Base-by-base conservation (phyloP, 2,329 filamentous ascomycete species). In the Ambrosiella cleistominuta region DNA sequence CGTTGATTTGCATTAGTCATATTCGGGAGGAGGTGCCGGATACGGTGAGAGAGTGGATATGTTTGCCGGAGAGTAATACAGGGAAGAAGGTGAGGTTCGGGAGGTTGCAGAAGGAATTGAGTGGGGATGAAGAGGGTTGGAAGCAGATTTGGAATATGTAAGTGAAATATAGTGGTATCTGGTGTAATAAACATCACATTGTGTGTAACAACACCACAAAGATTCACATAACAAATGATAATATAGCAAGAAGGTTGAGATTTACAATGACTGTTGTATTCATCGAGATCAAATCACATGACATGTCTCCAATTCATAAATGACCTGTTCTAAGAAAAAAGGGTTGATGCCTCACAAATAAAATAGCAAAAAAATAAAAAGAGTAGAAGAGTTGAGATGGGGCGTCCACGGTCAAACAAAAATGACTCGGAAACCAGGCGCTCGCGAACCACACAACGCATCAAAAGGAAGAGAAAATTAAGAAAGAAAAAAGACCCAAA, bases 1-100 rank as follows among this genome's bases (percentile, higher is more conserved):
- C 89, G 0, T 71, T 98, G 57, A 78, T 97, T n/a, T 88, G 90
- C 62, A 91, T 97, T 61, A 93, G 88, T 61, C 93, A 98, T 70
- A 77, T 91, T 61, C 83, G 82, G 62, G 89, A 95, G 65, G 93
- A 98, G 69, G 86, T 97, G 8, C 93, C 93, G 0, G 82, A 84
- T 54, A 84, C 83, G 63, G 79, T 96, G 27, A 73, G 88, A 52
- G 82, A 94, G 66, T 97, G 86, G 85, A 75, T 97, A 55, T 90
- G 87, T 67, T 72, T 96, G 37, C 89, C 91, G 1, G 85, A 90
- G 69, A 76, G 83, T 2, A 85, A 83, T 57, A 80, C 80, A 1
- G 78, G 78, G 1, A 64, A 66, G 39, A 70, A 76, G 13, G 81
- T 85, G 8, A 74, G 84, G 57, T 82, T 83, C 65, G 86, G 86